Conservation (phyloP, 208 protist species). For the Crithidia acanthocephali region DNA sequence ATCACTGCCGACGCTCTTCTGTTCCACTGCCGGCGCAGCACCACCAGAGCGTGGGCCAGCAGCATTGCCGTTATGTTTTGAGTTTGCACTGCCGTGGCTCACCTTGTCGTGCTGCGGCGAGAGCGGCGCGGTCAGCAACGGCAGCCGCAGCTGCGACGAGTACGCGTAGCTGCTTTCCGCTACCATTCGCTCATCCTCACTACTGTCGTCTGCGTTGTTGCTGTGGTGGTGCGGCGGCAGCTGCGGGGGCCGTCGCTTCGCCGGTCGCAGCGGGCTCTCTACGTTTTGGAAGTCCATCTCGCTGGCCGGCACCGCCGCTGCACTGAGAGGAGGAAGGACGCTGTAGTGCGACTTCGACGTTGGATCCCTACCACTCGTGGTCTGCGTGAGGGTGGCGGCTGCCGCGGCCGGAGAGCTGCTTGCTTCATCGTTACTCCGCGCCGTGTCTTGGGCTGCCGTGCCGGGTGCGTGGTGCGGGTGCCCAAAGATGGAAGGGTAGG, state of each 20-base stretch:
- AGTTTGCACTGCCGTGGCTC: background rate
- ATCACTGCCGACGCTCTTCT: too few species aligned
- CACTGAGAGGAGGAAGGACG: background rate
- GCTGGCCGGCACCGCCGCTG: background rate
- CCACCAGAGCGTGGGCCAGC: too few species aligned
- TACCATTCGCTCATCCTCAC: background rate
- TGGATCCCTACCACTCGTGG: background rate
- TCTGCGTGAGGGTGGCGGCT: too few species aligned
- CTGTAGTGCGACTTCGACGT: background rate
- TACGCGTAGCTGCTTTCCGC: slow-evolving; percentile 3
- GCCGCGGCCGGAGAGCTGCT: background rate
- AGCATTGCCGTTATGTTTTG: too few species aligned
- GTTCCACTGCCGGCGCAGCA: too few species aligned
- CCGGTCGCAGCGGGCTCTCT: background rate
- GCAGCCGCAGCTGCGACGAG: slow-evolving; percentile 18
- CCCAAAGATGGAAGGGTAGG: background rate
- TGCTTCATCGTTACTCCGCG: too few species aligned
- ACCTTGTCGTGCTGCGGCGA: background rate
- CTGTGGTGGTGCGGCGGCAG: background rate
- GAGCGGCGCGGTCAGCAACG: background rate
- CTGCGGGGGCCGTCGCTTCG: background rate
- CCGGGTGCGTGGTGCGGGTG: too few species aligned
- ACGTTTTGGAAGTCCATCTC: background rate
- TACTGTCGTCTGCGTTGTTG: background rate
- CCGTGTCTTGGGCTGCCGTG: too few species aligned